Percentiles rank a stretch among this genome's conserved stretches.
phyloP scores from a whole-genome alignment of 1,139 yeast genomes.

The Zhuliangozyma blackwelliae region DNA sequence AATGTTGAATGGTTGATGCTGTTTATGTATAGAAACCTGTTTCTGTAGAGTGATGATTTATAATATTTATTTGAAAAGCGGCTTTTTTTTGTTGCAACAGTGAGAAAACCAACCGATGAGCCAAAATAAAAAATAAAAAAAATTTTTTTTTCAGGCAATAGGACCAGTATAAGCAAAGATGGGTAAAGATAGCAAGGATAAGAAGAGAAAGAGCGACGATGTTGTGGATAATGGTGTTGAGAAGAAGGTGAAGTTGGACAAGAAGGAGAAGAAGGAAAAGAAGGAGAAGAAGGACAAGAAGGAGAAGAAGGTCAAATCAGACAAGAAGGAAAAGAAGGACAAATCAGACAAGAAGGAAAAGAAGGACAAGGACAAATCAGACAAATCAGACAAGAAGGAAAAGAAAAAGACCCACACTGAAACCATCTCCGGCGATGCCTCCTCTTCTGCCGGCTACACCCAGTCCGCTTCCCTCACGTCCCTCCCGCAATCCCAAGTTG shows the following conservation, averaged over 20 bases:
- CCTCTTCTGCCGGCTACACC: slow-evolving; percentile 17
- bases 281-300: slow-evolving; percentile 46
- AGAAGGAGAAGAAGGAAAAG: slow-evolving; percentile 40
- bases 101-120: too few relatives aligned
- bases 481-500: slow-evolving; percentile 53
- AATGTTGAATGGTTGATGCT: slow-evolving; percentile 21
- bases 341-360: slow-evolving; percentile 46
- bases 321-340: slow-evolving; percentile 44
- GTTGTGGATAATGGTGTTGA: slow-evolving; percentile 19
- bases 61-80: too few relatives aligned
- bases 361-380: slow-evolving; percentile 33
- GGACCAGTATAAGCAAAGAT: slow-evolving; percentile 11
- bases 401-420: slow-evolving; percentile 19
- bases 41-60: too few relatives aligned
- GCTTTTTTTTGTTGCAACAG: too few relatives aligned
- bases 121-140: slow-evolving; percentile 1
- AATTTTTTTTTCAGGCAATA: not conserved
- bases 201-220: slow-evolving; percentile 40
- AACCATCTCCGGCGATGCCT: slow-evolving; percentile 5
- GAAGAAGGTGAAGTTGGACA: slow-evolving; percentile 27
- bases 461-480: slow-evolving; percentile 25
- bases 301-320: slow-evolving; percentile 32
- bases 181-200: slow-evolving; percentile 35
- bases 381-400: slow-evolving; percentile 43
- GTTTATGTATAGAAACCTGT: not conserved